A percentile compares a stretch with the other conserved stretches of the same genome.
Conservation (phyloP, 2,329 filamentous ascomycete genomes). For the Hypomyces perniciosus region DNA sequence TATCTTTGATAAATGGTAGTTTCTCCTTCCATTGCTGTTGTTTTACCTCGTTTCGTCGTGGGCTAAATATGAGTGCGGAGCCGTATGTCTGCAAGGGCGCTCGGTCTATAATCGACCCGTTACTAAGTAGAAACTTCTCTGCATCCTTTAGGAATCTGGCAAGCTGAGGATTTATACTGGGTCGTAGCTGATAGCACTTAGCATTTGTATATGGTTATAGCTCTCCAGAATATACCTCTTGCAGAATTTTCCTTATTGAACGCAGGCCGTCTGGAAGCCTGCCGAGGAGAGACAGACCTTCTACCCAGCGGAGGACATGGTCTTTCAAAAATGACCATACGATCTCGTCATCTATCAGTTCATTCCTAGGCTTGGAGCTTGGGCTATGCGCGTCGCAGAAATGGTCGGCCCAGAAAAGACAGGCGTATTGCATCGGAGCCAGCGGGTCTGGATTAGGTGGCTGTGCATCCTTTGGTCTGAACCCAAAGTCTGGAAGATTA, state of each 20-base stretch:
- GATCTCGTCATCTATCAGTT: conserved; percentile 17
- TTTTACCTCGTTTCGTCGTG: no score
- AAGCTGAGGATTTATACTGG: conserved; percentile 7
- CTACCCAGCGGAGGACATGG: conserved; percentile 16
- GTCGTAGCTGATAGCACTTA: not conserved
- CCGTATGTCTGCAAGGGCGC: no score
- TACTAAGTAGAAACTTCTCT: conserved; percentile 21
- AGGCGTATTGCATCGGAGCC: conserved; percentile 21
- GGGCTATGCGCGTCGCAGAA: conserved; percentile 16
- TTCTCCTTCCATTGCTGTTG: no score
- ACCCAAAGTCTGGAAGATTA: conserved; percentile 18
- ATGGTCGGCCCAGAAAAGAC: conserved; percentile 30
- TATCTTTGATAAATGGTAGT: no score
- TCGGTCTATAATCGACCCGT: no score
- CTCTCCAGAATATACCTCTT: conserved; percentile 1
- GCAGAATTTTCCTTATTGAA: conserved; percentile 5
- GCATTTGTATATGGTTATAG: not conserved
- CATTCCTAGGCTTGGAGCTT: not conserved
- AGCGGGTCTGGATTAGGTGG: conserved; percentile 15
- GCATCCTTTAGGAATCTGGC: conserved; percentile 23
- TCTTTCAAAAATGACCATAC: conserved; percentile 15
- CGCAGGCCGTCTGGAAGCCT: conserved; percentile 10
- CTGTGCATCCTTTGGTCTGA: conserved; percentile 17
- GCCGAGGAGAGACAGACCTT: conserved; percentile 14
- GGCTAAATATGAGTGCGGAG: no score